phyloP scores from a whole-genome alignment of 1,139 yeast genomes.

The Taphrina populina region DNA sequence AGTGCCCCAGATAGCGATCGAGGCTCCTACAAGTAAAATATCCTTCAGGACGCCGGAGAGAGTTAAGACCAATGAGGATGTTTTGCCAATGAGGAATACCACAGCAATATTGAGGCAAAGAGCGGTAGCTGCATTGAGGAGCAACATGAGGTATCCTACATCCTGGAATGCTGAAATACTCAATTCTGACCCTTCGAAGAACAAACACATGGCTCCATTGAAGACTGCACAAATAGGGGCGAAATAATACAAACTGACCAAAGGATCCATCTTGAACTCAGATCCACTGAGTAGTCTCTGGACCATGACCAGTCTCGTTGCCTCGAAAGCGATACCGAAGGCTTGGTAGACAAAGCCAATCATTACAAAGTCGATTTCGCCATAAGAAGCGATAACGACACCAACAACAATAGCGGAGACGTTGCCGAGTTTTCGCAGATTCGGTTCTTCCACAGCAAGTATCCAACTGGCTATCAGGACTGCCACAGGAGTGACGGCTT shows the following conservation, averaged over 20 bases:
- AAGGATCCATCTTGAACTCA: slow-evolving; percentile 39
- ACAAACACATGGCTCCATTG: slow-evolving; percentile 14
- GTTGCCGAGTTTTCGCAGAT: slow-evolving; percentile 37
- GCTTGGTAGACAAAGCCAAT: slow-evolving; percentile 39
- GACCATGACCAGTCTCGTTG: slow-evolving; percentile 40
- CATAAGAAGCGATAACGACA: slow-evolving; percentile 40
- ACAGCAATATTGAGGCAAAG: slow-evolving; percentile 40
- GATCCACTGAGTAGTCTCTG: slow-evolving; percentile 37
- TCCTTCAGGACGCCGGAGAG: slow-evolving; percentile 41
- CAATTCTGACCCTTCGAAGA: slow-evolving; percentile 36
- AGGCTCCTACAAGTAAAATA: slow-evolving; percentile 39
- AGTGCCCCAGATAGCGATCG: slow-evolving; percentile 40
- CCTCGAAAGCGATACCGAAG: slow-evolving; percentile 40
- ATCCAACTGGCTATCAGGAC: slow-evolving; percentile 39
- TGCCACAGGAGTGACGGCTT: slow-evolving; percentile 41
- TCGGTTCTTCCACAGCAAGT: slow-evolving; percentile 38
- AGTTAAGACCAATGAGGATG: slow-evolving; percentile 41
- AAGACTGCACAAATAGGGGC: slow-evolving; percentile 40
- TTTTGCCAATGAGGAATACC: slow-evolving; percentile 40
- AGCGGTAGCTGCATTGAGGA: slow-evolving; percentile 39
- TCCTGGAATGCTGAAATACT: slow-evolving; percentile 34
- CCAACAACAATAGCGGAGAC: slow-evolving; percentile 40
- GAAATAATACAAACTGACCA: slow-evolving; percentile 40
- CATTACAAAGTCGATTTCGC: slow-evolving; percentile 38
- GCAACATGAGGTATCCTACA: slow-evolving; percentile 37